Percentiles rank a stretch among this genome's conserved stretches.
Evolutionary conservation across 2,329 filamentous ascomycete species (phyloP).

Genomic region (Fusarium albidum): DNA sequence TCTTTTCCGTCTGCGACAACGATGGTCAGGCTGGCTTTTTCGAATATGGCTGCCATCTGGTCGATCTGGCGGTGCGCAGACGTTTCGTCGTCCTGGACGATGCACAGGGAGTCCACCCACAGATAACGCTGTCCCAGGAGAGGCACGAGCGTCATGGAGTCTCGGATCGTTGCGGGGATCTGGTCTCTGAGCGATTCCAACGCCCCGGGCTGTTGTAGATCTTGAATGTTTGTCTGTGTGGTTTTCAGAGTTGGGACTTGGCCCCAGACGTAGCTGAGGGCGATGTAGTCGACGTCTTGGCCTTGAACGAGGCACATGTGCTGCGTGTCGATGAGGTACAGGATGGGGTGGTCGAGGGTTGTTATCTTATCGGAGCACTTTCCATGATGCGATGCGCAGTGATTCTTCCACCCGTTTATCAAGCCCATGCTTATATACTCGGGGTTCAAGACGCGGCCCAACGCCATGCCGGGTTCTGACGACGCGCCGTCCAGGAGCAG

Average conservation of each 20-base stretch:
- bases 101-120: conserved; percentile 19
- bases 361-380: neutral
- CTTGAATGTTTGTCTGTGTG: neutral
- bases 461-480: neutral
- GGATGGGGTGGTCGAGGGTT: neutral
- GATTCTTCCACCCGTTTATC: conserved; percentile 6
- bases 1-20: conserved; percentile 2
- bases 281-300: neutral
- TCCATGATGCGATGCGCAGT: neutral
- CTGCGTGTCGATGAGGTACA: conserved; percentile 1
- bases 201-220: neutral
- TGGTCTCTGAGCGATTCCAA: neutral
- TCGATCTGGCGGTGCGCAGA: conserved; percentile 1
- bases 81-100: conserved; percentile 14
- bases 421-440: conserved; percentile 1
- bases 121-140: conserved; percentile 10
- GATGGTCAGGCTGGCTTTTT: conserved; percentile 6
- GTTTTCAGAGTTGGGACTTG: conserved; percentile 2
- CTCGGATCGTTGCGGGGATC: conserved; percentile 1
- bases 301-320: conserved; percentile 7
- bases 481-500: neutral
- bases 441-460: neutral
- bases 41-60: conserved; percentile 13
- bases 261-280: conserved; percentile 20
- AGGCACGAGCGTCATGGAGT: conserved; percentile 14